Conservation (phyloP, 2,329 filamentous ascomycete genomes). For the Coleophoma cylindrospora region DNA sequence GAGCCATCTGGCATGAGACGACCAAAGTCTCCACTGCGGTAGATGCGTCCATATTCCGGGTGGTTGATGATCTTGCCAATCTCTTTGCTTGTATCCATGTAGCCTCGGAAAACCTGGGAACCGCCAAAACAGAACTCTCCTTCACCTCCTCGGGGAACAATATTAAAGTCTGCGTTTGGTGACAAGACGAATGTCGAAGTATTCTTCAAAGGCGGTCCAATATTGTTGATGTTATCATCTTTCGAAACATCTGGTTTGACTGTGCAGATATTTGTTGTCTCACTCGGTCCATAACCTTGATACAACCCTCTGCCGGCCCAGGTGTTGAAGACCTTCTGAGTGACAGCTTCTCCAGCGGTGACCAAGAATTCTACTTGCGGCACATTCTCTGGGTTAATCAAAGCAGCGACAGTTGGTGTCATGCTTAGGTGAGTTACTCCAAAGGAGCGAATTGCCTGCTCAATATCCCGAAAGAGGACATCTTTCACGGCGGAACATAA, state of each 20-base stretch:
- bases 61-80: constrained; percentile 65
- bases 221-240: constrained; percentile 62
- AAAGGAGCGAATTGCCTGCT: constrained; percentile 58
- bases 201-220: constrained; percentile 71
- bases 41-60: constrained; percentile 64
- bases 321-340: constrained; percentile 59
- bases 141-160: constrained; percentile 64
- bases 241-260: constrained; percentile 55
- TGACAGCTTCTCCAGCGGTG: constrained; percentile 77
- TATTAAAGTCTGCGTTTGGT: constrained; percentile 38
- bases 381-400: constrained; percentile 64
- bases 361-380: constrained; percentile 71
- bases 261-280: constrained; percentile 85
- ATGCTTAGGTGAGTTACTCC: constrained; percentile 75
- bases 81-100: constrained; percentile 63
- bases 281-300: constrained; percentile 80
- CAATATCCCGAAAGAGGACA: constrained; percentile 67
- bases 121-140: constrained; percentile 88
- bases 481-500: constrained; percentile 74
- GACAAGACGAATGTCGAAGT: constrained; percentile 50
- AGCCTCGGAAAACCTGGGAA: constrained; percentile 72
- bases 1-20: constrained; percentile 73
- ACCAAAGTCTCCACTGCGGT: constrained; percentile 78
- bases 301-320: constrained; percentile 68
- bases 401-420: constrained; percentile 77